Conservation (phyloP, 2,329 filamentous ascomycete species). For the Epichloe baconii region DNA sequence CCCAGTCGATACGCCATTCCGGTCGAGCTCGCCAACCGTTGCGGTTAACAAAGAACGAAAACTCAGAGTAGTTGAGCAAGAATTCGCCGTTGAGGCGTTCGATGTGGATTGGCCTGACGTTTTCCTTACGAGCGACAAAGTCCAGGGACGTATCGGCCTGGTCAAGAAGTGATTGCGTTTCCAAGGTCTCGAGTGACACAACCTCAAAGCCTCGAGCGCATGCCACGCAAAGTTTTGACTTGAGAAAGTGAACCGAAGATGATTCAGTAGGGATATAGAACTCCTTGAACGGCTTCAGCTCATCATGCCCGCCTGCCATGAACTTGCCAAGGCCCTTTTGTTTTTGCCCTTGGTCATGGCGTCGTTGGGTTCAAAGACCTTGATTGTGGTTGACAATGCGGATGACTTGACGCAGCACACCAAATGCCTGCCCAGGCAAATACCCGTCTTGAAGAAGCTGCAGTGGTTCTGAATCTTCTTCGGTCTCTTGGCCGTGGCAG, state of each 20-base stretch:
- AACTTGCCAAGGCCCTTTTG: slow-evolving; percentile 93
- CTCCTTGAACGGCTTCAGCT: slow-evolving; percentile 94
- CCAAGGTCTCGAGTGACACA: slow-evolving; percentile 90
- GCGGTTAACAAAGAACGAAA: slow-evolving; percentile 97
- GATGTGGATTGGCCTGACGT: slow-evolving; percentile 90
- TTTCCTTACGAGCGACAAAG: slow-evolving; percentile 88
- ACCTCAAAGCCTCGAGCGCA: slow-evolving; percentile 95
- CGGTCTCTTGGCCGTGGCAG: slow-evolving; percentile 66
- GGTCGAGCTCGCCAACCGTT: slow-evolving; percentile 94
- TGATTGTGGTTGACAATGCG: slow-evolving; percentile 87
- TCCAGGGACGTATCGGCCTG: slow-evolving; percentile 96
- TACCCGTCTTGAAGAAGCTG: slow-evolving; percentile 96
- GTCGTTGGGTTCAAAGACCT: slow-evolving; percentile 97
- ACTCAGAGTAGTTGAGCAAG: slow-evolving; percentile 94
- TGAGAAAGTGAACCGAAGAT: slow-evolving; percentile 95
- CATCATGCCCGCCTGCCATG: slow-evolving; percentile 85
- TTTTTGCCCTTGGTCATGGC: slow-evolving; percentile 82
- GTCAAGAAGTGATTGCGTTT: slow-evolving; percentile 91
- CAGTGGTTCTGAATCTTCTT: slow-evolving; percentile 96
- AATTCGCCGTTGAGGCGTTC: slow-evolving; percentile 96
- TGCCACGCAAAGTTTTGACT: slow-evolving; percentile 90
- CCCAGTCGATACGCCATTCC: slow-evolving; percentile 97
- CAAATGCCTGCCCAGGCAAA: slow-evolving; percentile 84
- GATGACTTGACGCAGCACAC: slow-evolving; percentile 96
- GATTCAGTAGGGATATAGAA: slow-evolving; percentile 98